phyloP scores from a whole-genome alignment of 176 grass and related monocot species.

The Pontederia crassipes region DNA sequence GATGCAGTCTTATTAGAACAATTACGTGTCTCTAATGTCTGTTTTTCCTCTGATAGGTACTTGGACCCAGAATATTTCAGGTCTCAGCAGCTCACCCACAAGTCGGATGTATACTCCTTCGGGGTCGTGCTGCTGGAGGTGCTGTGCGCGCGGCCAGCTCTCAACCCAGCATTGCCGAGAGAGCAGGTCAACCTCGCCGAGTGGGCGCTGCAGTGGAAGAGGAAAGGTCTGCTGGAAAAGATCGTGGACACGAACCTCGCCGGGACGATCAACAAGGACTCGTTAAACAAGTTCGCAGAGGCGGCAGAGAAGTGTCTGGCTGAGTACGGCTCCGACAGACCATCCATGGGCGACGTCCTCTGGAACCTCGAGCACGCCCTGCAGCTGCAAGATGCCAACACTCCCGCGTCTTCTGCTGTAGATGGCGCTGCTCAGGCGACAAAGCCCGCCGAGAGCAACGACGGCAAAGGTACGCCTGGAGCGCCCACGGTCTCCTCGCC shows the following conservation, averaged over 20 bases:
- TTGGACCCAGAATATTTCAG: conserved; percentile 97
- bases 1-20: too few species aligned
- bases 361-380: conserved; percentile 97
- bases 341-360: conserved; percentile 92
- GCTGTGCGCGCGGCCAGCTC: conserved; percentile 63
- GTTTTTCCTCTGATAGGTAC: conserved; percentile 18
- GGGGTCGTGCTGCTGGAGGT: conserved; percentile 86
- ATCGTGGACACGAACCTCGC: conserved; percentile 72
- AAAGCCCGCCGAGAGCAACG: not conserved
- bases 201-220: conserved; percentile 89
- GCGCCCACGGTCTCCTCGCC: not conserved
- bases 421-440: not conserved
- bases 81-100: conserved; percentile 93
- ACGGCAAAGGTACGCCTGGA: not conserved
- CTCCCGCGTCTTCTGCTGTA: conserved; percentile 21
- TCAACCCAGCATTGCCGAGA: conserved; percentile 71
- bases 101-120: conserved; percentile 97
- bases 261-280: conserved; percentile 73
- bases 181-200: conserved; percentile 97
- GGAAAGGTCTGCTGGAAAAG: conserved; percentile 85
- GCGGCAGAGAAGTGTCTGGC: conserved; percentile 77
- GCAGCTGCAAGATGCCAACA: conserved; percentile 66
- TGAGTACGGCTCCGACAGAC: conserved; percentile 64
- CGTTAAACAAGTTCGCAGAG: conserved; percentile 75
- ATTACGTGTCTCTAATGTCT: too few species aligned